phyloP scores from a whole-genome alignment of 2,329 filamentous ascomycete genomes.

The Chalara sp. region DNA sequence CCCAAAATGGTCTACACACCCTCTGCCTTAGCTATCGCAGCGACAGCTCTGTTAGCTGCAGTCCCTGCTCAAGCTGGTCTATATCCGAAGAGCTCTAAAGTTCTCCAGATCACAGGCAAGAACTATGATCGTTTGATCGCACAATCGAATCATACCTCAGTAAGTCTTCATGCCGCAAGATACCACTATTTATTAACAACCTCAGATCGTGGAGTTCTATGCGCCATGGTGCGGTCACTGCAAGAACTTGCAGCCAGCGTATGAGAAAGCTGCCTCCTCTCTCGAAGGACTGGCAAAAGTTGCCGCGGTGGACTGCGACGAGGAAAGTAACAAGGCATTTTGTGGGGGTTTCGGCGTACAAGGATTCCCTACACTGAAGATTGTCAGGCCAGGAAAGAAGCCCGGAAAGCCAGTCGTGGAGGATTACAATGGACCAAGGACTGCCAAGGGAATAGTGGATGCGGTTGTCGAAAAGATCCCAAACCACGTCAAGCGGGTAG shows the following conservation, averaged over 20 bases:
- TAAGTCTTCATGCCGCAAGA: slow-evolving; percentile 32
- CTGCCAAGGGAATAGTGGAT: slow-evolving; percentile 81
- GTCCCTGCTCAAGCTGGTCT: slow-evolving; percentile 62
- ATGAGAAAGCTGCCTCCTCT: slow-evolving; percentile 86
- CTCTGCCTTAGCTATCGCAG: slow-evolving; percentile 42
- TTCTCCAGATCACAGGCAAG: slow-evolving; percentile 73
- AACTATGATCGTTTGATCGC: slow-evolving; percentile 78
- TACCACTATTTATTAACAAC: slow-evolving; percentile 8
- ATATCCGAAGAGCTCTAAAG: slow-evolving; percentile 81
- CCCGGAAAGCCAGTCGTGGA: slow-evolving; percentile 73
- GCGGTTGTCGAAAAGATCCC: slow-evolving; percentile 81
- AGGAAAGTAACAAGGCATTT: slow-evolving; percentile 82
- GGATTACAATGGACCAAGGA: slow-evolving; percentile 81
- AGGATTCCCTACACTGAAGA: slow-evolving; percentile 95
- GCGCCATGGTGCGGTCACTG: slow-evolving; percentile 98
- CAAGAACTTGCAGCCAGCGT: slow-evolving; percentile 89
- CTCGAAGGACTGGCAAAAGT: slow-evolving; percentile 92
- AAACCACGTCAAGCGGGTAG: slow-evolving; percentile 79
- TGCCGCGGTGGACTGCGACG: slow-evolving; percentile 90
- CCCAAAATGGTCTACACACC: slow-evolving; percentile 44
- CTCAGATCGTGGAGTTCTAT: slow-evolving; percentile 74
- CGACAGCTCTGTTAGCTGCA: slow-evolving; percentile 57
- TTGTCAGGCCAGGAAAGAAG: slow-evolving; percentile 79
- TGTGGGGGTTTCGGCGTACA: slow-evolving; percentile 82
- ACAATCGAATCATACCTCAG: slow-evolving; percentile 85